Evolutionary conservation across 2,329 filamentous ascomycete genomes (phyloP), one percentile per base, ranked within the genome.

Genomic region (Aspergillus thermomutatus): DNA sequence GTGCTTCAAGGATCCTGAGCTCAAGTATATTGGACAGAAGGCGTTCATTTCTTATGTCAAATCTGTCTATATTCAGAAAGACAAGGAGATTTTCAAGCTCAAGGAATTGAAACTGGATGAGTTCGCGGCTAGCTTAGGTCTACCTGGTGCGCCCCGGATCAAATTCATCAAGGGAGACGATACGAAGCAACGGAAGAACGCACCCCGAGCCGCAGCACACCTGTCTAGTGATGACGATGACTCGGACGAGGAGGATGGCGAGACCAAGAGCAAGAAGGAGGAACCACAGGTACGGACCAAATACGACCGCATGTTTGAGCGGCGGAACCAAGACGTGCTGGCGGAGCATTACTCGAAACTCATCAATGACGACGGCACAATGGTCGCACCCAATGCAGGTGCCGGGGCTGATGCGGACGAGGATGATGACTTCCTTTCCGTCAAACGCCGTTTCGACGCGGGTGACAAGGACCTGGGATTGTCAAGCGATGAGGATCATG

Each of bases 301-400:
- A 74, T 95, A 96, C 72, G 92, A 99, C 74, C 88, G 91, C 65
- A 97, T 99, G 94, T 97, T 97, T 75, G 93, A 97, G 79, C 84
- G 94, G 59, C 90, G 89, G 66, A 99, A 99, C 75, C 93, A 97
- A 75, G 92, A 97, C 70, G 90, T 99, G 31, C 77, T 99, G 62
- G 92, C 93, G n/a, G 87, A 88, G 55, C 94, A 99, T 76, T 97
- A 97, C 79, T 85, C 86, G 58, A 96, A 93, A 69, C 83, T 99
- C 61, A 87, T 97, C 58, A 82, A 82, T 51, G 82, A 87, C 41
- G 86, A 83, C 43, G 76, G 74, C 72, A 81, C 57, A 60, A 74
- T 63, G 74, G 76, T 60, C 70, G 74, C 49, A 62, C 62, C 50
- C 10, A 69, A 72, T 37, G 69, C 62, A 17, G 71, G 68, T 3